These are phyloP conservation scores for Rhypophila decipiens DNA, from an alignment of 495 filamentous ascomycete genomes.

Conservation along the genomic window DNA sequence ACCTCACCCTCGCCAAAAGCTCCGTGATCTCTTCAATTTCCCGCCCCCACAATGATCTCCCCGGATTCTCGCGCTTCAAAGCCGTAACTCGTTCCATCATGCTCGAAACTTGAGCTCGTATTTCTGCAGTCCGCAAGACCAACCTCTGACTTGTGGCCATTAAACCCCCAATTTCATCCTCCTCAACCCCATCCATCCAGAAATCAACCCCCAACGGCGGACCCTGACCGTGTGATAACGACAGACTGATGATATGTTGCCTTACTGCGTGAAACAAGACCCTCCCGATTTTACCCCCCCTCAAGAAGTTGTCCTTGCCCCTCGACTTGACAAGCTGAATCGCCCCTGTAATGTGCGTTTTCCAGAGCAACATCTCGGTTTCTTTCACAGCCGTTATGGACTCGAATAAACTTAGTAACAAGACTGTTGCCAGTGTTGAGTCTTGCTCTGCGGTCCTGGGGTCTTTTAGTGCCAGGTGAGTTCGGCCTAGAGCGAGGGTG, in stretches of 20 bases:
- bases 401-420: conserved; percentile 25
- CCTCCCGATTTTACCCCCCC: conserved; percentile 32
- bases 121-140: conserved; percentile 34
- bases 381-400: conserved; percentile 40
- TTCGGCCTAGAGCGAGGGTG: conserved; percentile 45
- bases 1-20: conserved; percentile 29
- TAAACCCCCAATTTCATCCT: conserved; percentile 3
- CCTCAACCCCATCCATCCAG: conserved; percentile 38
- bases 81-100: no score
- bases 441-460: conserved; percentile 27
- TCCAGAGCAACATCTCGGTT: conserved; percentile 43
- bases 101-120: conserved; percentile 33
- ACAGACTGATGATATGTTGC: conserved; percentile 42
- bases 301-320: conserved; percentile 42
- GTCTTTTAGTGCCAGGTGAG: conserved; percentile 47
- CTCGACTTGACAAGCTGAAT: conserved; percentile 43
- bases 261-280: conserved; percentile 44
- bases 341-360: conserved; percentile 49
- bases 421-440: conserved; percentile 18
- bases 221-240: conserved; percentile 30
- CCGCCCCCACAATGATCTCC: no score
- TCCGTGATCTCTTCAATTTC: conserved; percentile 28
- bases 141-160: conserved; percentile 32
- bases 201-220: conserved; percentile 39
- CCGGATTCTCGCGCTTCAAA: no score